Evolutionary conservation across 2,329 filamentous ascomycete species (phyloP).

Genomic region (Fusarium stilboides): DNA sequence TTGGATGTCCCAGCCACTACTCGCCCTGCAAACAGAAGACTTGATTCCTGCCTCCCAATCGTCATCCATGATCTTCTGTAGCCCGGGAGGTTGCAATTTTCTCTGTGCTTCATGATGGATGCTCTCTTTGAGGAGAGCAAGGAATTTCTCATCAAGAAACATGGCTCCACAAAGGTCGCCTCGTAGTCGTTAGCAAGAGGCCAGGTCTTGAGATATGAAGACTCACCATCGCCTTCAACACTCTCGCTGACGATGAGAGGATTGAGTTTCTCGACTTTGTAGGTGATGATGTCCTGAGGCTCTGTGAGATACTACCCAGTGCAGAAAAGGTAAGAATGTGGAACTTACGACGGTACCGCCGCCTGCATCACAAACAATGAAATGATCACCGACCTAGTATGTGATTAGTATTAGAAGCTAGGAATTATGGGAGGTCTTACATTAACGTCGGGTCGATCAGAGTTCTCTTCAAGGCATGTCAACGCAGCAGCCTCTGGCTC

Average conservation of each 20-base stretch:
- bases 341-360: slow-evolving; percentile 56
- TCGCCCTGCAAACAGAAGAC: slow-evolving; percentile 34
- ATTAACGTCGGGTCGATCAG: slow-evolving; percentile 42
- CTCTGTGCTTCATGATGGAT: slow-evolving; percentile 37
- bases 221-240: slow-evolving; percentile 56
- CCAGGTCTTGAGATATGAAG: background rate
- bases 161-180: slow-evolving; percentile 59
- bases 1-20: slow-evolving; percentile 18
- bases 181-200: slow-evolving; percentile 26
- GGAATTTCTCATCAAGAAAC: slow-evolving; percentile 60
- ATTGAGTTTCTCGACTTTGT: slow-evolving; percentile 47
- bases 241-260: slow-evolving; percentile 56
- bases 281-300: slow-evolving; percentile 59
- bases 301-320: background rate
- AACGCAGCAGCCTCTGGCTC: slow-evolving; percentile 65
- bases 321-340: background rate
- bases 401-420: background rate
- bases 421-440: slow-evolving; percentile 15
- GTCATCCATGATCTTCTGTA: slow-evolving; percentile 41
- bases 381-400: slow-evolving; percentile 42
- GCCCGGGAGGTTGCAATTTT: slow-evolving; percentile 4
- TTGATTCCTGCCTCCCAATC: slow-evolving; percentile 54
- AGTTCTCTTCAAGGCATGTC: slow-evolving; percentile 53
- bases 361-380: slow-evolving; percentile 58
- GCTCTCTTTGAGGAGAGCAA: slow-evolving; percentile 45